Conservation (phyloP, 2,329 filamentous ascomycete genomes). For the Tolypocladium ovalisporum region DNA sequence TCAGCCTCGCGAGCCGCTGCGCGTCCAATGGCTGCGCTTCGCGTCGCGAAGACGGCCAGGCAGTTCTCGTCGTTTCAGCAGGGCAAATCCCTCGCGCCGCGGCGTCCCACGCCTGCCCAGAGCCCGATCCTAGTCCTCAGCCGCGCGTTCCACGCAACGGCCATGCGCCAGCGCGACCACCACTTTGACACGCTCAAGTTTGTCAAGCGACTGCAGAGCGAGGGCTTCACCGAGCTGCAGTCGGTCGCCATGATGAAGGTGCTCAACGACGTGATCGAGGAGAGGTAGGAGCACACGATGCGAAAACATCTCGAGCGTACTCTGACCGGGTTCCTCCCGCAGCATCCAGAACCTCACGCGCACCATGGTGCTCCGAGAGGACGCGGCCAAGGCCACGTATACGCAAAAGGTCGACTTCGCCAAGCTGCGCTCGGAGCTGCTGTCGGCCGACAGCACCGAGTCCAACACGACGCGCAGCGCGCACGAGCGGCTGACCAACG, state of each 20-base stretch:
- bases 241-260: conserved; percentile 98
- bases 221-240: conserved; percentile 93
- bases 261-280: conserved; percentile 90
- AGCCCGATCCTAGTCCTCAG: conserved; percentile 13
- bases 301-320: neutral
- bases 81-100: neutral
- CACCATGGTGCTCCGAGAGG: conserved; percentile 95
- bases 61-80: neutral
- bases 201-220: conserved; percentile 76
- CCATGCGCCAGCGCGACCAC: conserved; percentile 57
- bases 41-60: conserved; percentile 4
- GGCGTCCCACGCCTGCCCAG: neutral
- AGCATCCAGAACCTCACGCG: conserved; percentile 94
- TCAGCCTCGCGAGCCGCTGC: conserved; percentile 12
- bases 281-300: conserved; percentile 46
- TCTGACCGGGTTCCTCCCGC: neutral
- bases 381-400: conserved; percentile 70
- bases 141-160: conserved; percentile 58
- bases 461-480: conserved; percentile 76
- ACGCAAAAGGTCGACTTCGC: conserved; percentile 95
- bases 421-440: conserved; percentile 86
- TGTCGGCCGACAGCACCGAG: conserved; percentile 86
- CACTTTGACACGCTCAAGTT: conserved; percentile 99
- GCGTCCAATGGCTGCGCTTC: conserved; percentile 9
- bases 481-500: conserved; percentile 87